A percentile compares a stretch with the other conserved stretches of the same genome.
phyloP scores from a whole-genome alignment of 495 filamentous ascomycete genomes.

The Paragyromitra xinjiangensis region DNA sequence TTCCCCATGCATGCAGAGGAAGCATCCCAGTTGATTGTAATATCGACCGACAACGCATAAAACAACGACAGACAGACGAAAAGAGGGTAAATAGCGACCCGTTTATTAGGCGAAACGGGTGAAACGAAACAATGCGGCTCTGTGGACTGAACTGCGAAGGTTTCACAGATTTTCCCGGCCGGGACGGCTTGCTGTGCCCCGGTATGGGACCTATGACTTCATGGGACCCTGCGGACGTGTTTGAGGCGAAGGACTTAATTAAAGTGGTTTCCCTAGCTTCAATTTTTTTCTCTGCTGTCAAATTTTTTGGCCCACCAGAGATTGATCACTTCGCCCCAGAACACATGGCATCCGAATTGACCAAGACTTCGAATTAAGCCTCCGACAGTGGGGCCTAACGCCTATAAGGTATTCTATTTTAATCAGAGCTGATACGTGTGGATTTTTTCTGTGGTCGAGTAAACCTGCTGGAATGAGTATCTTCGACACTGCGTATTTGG shows the following conservation, averaged over 20 bases:
- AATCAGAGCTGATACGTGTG: background rate
- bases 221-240: background rate
- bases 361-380: background rate
- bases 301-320: background rate
- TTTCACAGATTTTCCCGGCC: constrained; percentile 8
- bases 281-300: background rate
- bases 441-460: constrained; percentile 12
- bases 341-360: background rate
- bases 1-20: background rate
- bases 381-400: background rate
- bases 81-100: constrained; percentile 5
- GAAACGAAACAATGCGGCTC: constrained; percentile 28
- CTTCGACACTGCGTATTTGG: background rate
- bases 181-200: constrained; percentile 11
- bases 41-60: constrained; percentile 52
- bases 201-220: constrained; percentile 33
- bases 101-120: constrained; percentile 41
- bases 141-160: constrained; percentile 15
- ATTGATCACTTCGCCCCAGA: background rate
- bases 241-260: background rate
- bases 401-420: background rate
- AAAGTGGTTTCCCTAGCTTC: background rate
- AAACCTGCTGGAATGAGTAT: constrained; percentile 11
- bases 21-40: constrained; percentile 34
- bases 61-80: constrained; percentile 18